These are phyloP conservation scores for Fusarium drepaniforme DNA, from an alignment of 2,329 filamentous ascomycete genomes.

Conservation along the genomic window DNA sequence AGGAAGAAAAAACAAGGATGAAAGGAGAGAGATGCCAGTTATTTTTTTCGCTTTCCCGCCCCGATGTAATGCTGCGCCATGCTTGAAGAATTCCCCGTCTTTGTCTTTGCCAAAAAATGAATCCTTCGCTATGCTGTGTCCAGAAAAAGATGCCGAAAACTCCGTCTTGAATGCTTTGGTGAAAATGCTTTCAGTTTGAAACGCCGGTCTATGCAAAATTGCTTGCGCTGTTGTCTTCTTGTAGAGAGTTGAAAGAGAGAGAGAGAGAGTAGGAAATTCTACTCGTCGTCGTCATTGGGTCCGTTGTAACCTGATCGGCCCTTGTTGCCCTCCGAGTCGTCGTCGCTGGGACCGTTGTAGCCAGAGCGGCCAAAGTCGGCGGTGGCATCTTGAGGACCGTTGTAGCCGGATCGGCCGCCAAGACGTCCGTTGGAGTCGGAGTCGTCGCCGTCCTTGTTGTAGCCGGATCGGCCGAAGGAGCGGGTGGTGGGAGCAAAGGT, in stretches of 20 bases:
- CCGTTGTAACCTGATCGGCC: slow-evolving; percentile 59
- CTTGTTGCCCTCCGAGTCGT: slow-evolving; percentile 50
- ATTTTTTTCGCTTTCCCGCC: slow-evolving; percentile 15
- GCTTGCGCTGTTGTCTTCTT: slow-evolving; percentile 28
- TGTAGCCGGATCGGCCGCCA: slow-evolving; percentile 58
- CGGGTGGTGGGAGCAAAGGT: slow-evolving; percentile 40
- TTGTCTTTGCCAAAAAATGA: slow-evolving; percentile 23
- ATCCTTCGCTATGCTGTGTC: slow-evolving; percentile 23
- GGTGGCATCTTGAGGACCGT: slow-evolving; percentile 48
- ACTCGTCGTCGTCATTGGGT: slow-evolving; percentile 49
- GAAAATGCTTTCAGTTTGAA: slow-evolving; percentile 25
- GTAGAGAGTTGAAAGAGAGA: neutral
- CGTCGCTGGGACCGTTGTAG: slow-evolving; percentile 53
- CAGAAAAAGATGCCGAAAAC: slow-evolving; percentile 21
- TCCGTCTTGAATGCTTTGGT: slow-evolving; percentile 33
- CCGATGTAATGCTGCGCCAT: slow-evolving; percentile 26
- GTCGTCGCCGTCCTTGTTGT: slow-evolving; percentile 45
- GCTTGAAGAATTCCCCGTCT: neutral
- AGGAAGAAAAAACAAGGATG: neutral
- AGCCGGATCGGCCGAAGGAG: slow-evolving; percentile 40
- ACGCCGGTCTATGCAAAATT: slow-evolving; percentile 33
- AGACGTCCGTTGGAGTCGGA: slow-evolving; percentile 48
- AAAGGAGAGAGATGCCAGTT: slow-evolving; percentile 21
- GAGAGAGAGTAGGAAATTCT: slow-evolving; percentile 10
- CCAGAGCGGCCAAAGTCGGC: slow-evolving; percentile 56